Base-by-base conservation (phyloP, 345 rosid species). In the Passiflora organensis region DNA sequence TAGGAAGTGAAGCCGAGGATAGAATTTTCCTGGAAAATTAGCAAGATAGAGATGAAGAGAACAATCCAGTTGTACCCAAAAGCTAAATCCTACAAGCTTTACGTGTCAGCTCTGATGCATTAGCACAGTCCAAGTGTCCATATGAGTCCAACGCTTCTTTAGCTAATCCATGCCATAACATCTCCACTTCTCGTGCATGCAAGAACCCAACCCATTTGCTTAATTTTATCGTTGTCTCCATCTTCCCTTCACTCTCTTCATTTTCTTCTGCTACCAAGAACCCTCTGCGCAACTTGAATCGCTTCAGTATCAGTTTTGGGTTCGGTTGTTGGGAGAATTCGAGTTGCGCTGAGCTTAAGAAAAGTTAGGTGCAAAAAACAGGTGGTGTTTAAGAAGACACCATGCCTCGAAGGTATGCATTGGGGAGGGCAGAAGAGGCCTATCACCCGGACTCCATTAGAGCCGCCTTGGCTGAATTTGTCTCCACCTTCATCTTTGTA, bases 401-500 rank as follows among this genome's bases (percentile, higher is more conserved):
- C 55, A 70, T 62, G 71, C 71, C 76, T 55, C 72, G 82, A 24
- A 63, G 70, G 47, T 77, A 80, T 67, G 72, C 61, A 43, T 19
- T 74, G 48, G 72, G 79, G 52, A 69, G 80, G 69, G 65, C 63
- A 18, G 81, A 80, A 41, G 79, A 80, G 37, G 84, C 77, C 51
- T 64, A 75, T 25, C 75, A 76, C 50, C 84, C 79, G 1, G 79
- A 79, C 62, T 71, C 75, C 60, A 59, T 73, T 24, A 70, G 77
- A 58, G 89, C 96, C 54, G 32, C 82, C 59, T 38, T 82, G 54
- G 85, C 93, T 45, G 89, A 87, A 72, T 71, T 87, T 66, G 37
- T 87, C 52, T 77, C 93, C 62, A 84, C 89, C 42, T 71, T 76
- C 55, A 78, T 82, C 73, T 84, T 84, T 41, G 86, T 87, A 25